Evolutionary conservation across 192 early-diverging fungal species (phyloP).

Genomic region (Backusella morwellensis): DNA sequence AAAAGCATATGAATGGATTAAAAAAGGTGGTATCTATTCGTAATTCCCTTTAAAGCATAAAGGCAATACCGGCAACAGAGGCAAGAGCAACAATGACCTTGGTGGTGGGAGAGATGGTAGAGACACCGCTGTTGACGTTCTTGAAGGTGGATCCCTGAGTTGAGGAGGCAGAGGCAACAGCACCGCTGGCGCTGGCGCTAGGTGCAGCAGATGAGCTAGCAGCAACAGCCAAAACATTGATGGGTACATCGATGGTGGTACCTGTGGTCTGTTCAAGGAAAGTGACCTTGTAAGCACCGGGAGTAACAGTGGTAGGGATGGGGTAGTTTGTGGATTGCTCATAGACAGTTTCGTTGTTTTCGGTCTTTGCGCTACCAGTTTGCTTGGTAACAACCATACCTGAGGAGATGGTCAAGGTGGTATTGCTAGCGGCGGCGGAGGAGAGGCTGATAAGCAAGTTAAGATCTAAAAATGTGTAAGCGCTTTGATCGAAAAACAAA

Average conservation of each 20-base stretch:
- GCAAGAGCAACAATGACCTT: constrained; percentile 24
- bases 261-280: constrained; percentile 28
- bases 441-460: constrained; percentile 24
- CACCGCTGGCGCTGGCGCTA: neutral
- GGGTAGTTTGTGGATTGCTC: constrained; percentile 28
- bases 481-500: neutral
- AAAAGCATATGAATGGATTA: neutral
- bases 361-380: neutral
- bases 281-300: constrained; percentile 34
- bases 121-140: constrained; percentile 13
- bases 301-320: constrained; percentile 23
- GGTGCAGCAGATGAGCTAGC: constrained; percentile 1
- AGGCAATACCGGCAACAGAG: constrained; percentile 29
- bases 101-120: constrained; percentile 7
- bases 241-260: constrained; percentile 25
- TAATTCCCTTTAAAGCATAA: constrained; percentile 12
- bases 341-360: constrained; percentile 25
- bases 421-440: constrained; percentile 8
- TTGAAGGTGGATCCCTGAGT: constrained; percentile 18
- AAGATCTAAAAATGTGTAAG: constrained; percentile 13
- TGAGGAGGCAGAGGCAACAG: neutral
- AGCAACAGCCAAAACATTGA: constrained; percentile 22
- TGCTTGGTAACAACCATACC: constrained; percentile 28
- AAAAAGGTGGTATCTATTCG: constrained; percentile 3
- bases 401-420: constrained; percentile 8